These are phyloP conservation scores for Alternaria tenuissima DNA, from an alignment of 2,329 filamentous ascomycete species.

Conservation along the genomic window DNA sequence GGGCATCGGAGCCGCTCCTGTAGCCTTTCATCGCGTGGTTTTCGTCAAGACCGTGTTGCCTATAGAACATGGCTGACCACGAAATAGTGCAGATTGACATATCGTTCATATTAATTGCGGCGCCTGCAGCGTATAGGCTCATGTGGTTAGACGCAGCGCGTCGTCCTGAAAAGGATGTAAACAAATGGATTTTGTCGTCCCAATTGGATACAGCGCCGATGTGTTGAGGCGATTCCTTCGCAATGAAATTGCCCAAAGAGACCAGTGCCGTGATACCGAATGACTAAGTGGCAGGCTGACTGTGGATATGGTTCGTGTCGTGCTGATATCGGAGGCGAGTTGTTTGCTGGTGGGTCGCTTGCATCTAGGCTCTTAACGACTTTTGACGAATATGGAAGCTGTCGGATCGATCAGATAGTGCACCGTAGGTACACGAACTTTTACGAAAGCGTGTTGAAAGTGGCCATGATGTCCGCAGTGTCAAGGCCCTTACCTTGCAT, in stretches of 20 bases:
- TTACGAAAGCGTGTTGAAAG: conserved; percentile 1
- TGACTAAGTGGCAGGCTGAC: background rate
- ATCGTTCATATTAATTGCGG: conserved; percentile 5
- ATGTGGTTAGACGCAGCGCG: background rate
- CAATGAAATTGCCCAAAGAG: conserved; percentile 1
- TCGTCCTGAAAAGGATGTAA: conserved; percentile 2
- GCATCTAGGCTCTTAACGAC: conserved; percentile 2
- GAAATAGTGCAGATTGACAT: conserved; percentile 1
- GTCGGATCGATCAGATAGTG: background rate
- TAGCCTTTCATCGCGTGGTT: background rate
- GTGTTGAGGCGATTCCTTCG: background rate
- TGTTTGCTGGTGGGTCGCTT: background rate
- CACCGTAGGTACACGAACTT: background rate
- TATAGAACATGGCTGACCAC: background rate
- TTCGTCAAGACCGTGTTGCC: background rate
- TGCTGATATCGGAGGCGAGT: conserved; percentile 2
- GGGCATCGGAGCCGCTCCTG: background rate
- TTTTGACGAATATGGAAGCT: background rate
- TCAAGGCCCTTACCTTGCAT: background rate
- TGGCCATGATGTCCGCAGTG: conserved; percentile 4
- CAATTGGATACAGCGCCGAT: background rate
- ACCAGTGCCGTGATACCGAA: background rate
- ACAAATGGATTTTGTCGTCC: conserved; percentile 1
- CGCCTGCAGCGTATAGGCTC: conserved; percentile 9
- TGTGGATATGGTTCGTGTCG: background rate